Base-by-base conservation (phyloP, 2,329 filamentous ascomycete species). In the Calcarisporium arbuscula region DNA sequence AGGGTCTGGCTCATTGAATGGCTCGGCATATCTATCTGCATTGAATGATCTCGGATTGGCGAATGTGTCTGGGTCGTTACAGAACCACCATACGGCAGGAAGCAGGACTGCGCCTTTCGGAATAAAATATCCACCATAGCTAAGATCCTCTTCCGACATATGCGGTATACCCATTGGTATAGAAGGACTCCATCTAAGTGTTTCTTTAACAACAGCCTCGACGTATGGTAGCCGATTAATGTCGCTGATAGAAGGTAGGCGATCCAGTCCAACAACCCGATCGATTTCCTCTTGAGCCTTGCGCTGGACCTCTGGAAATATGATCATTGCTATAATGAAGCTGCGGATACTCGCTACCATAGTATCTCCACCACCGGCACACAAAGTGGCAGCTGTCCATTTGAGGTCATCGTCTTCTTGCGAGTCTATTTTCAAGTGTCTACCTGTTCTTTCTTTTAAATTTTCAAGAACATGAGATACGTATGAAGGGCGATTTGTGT, bases 11-110 rank as follows among this genome's bases (percentile, higher is more conserved):
- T 40, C 46, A 8, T 45, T 43, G 15, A 40, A 34, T 5, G 42
- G 44, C n/a, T 21, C 15, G 2, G 59, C 44, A 37, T 40, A 57
- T 2, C 54, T 46, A 6, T 50, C 46, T 5, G 51, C 53, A 16
- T 56, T 32, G 25, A 58, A 60, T 5, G n/a, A 9, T 4, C 37
- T 34, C 1, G 54, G 54, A 11, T 57, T 41, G 0, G 72, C 67
- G 52, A 85, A 32, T 2, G 74, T 73, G 34, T 81, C 72, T 1
- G 78, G 74, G 45, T 86, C 81, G 51, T 85, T 81, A 0, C 44
- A 28, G 5, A 52, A 44, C 42, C 44, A 45, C 48, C 32, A 85
- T 30, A 35, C 26, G 15, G 38, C 23, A 5, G 14, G 23, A 16
- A 47, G 30, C 14, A 43, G 5, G 22, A 32, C 16, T 6, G 44